Base-by-base conservation (phyloP, 176 grass and related monocot genomes). In the Juncus effusus region DNA sequence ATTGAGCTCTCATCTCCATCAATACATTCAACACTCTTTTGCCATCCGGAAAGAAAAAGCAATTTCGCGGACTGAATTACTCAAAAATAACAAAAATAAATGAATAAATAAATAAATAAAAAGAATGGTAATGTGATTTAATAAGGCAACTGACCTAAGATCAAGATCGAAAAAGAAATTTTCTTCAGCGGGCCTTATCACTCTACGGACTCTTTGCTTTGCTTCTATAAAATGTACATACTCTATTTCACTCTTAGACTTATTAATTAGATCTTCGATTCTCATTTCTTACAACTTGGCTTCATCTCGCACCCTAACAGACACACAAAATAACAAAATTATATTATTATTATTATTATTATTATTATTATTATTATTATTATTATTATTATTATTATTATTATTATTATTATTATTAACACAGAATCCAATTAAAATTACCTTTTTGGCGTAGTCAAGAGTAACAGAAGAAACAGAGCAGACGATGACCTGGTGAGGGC, bases 81-180 rank as follows among this genome's bases (percentile, higher is more conserved):
- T 40, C 16, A 71, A 56, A 11, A 8, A 42, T 13, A 56, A 54
- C 47, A 3, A 28, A 86, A 39, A 4, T 51, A 63, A 35, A 3
- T 36, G 56, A 19, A 47, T 38, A 44, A 65, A 39, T 42, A 49
- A 65, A 52, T 41, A 16, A 59, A 56, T 11, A 49, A 37, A 69
- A 62, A 53, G 67, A 50, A 5, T 40, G 1, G 3, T 56, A 66
- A 4, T n/a, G n/a, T n/a, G n/a, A n/a, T n/a, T n/a, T 15, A 82
- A 45, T 36, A n/a, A n/a, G n/a, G 7, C 81, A n/a, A n/a, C n/a
- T n/a, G n/a, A 97, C 94, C 94, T 97, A 70, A 97, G n/a, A n/a
- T n/a, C 88, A 53, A 51, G 88, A 89, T 97, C 85, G 83, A 97
- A 97, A 82, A 97, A 97, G 88, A 97, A 97, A 83, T 92, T 88